Evolutionary conservation across 1,284 basidiomycete species (phyloP), one percentile per base, ranked within the genome.

Genomic region (Cerioporus squamosus): DNA sequence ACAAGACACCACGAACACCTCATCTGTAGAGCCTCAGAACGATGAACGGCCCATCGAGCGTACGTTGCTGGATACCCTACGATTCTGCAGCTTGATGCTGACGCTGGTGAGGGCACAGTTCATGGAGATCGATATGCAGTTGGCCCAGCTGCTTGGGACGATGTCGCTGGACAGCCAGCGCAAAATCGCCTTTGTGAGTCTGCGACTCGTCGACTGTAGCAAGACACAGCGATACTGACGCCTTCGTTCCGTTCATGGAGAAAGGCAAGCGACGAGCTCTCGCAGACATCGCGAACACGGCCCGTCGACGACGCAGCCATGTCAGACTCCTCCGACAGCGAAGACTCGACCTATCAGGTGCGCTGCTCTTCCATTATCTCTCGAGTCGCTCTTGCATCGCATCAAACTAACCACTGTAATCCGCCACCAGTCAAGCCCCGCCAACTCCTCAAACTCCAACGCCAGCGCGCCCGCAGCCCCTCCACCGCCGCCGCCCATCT

Each of bases 321-420:
- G 68, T 70, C 65, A 59, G 57, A 54, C 47, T 59, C 65, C 46
- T 71, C 69, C 55, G 68, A 70, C 68, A 65, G 61, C 53, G 71
- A 72, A 66, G 67, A 69, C 62, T 67, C 69, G 61, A 64, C 55
- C 12, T 71, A 66, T 61, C 66, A 63, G 60, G 71, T 58, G 12
- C 55, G 66, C 55, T 5, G 53, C 44, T 53, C n/a, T 39, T 14
- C 33, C 23, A 3, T 17, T n/a, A 12, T 31, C n/a, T 46, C 18
- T 24, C 7, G 29, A n/a, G n/a, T n/a, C n/a, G 17, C 17, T 10
- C 20, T 39, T 2, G 2, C 7, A n/a, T n/a, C n/a, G n/a, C 9
- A 5, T 31, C 15, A 17, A 12, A 5, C 18, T n/a, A 15, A 38
- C 15, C 15, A 17, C 23, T 5, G 15, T 10, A 3, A 22, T 6